These are phyloP conservation scores for Arabidopsis suecica DNA, from an alignment of 345 rosid genomes.

Conservation along the genomic window DNA sequence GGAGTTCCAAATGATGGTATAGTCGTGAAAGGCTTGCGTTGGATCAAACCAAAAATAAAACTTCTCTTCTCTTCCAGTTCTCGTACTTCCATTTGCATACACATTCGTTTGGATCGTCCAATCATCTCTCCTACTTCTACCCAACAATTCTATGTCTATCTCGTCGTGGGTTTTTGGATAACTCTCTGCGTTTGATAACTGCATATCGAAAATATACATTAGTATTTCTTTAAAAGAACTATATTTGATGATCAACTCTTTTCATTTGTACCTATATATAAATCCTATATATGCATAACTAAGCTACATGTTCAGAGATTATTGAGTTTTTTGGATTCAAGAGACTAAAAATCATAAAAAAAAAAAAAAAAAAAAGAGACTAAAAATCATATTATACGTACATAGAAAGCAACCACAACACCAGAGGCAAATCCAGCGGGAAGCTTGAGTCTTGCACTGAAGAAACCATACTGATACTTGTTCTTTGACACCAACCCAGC, in stretches of 20 bases:
- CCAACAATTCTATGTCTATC: conserved; percentile 86
- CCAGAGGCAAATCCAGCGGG: conserved; percentile 89
- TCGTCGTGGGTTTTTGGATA: conserved; percentile 86
- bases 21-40: conserved; percentile 67
- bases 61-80: conserved; percentile 88
- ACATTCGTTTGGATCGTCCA: conserved; percentile 88
- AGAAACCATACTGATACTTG: conserved; percentile 73
- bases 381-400: conserved; percentile 43
- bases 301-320: conserved; percentile 1
- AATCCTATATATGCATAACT: not conserved
- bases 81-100: conserved; percentile 76
- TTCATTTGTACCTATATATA: not conserved
- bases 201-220: conserved; percentile 8
- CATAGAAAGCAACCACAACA: conserved; percentile 95
- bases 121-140: conserved; percentile 76
- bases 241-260: not conserved
- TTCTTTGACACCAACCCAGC: conserved; percentile 72
- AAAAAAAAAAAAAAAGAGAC: not conserved
- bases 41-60: conserved; percentile 97
- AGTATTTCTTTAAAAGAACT: not conserved
- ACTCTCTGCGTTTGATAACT: conserved; percentile 80
- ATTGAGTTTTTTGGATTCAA: not conserved
- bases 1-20: conserved; percentile 85
- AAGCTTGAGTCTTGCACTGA: conserved; percentile 85
- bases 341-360: not conserved